Conservation (phyloP, 345 rosid species). For the Brassica napus region DNA sequence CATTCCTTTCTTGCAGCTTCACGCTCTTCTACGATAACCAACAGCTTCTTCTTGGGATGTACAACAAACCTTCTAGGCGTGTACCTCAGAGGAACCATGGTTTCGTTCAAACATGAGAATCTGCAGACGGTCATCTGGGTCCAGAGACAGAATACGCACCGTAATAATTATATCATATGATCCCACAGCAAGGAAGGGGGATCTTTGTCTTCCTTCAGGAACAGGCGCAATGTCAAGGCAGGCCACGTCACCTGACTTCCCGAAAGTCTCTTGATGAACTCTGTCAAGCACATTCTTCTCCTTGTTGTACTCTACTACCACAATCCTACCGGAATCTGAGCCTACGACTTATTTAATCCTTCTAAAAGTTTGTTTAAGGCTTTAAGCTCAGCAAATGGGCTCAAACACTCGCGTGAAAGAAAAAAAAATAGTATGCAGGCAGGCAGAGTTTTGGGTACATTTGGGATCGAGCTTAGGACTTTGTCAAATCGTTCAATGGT, state of each 20-base stretch:
- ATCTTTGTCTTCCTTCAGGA: conserved; percentile 99
- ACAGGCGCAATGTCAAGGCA: conserved; percentile 98
- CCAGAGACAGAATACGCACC: conserved; percentile 86
- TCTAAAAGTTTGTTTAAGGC: too few species aligned
- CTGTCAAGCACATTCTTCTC: too few species aligned
- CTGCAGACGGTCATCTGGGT: conserved; percentile 99
- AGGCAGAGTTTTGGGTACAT: too few species aligned
- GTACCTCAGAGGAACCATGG: conserved; percentile 86
- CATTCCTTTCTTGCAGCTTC: conserved; percentile 92
- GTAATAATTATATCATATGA: conserved; percentile 76
- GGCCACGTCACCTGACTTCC: conserved; percentile 91
- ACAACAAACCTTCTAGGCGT: conserved; percentile 93
- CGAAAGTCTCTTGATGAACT: too few species aligned
- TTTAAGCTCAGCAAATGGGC: too few species aligned
- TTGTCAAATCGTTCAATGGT: too few species aligned
- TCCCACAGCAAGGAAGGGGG: conserved; percentile 96
- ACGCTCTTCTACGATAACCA: conserved; percentile 90
- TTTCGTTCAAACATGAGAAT: conserved; percentile 90
- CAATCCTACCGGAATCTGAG: too few species aligned
- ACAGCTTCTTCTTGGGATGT: conserved; percentile 73
- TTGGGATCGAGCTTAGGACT: too few species aligned
- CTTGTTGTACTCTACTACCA: too few species aligned
- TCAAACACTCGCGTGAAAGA: too few species aligned
- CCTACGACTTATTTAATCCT: too few species aligned
- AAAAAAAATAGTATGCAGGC: too few species aligned